These are phyloP conservation scores for Macrolepiota dolichaula DNA, from an alignment of 768 basidiomycete species.

Conservation along the genomic window DNA sequence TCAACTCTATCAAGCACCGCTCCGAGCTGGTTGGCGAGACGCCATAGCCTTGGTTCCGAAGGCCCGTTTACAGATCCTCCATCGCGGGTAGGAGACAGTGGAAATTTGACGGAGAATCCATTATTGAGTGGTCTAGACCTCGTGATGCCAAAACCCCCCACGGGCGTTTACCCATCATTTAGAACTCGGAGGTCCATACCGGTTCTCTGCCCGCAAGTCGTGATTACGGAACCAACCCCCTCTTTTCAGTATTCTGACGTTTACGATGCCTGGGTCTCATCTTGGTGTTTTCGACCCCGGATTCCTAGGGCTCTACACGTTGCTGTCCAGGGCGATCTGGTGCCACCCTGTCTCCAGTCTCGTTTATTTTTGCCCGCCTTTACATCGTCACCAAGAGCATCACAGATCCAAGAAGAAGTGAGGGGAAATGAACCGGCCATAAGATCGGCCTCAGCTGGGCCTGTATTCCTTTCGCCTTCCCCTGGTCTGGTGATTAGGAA, in stretches of 20 bases:
- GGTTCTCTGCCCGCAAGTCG: no score
- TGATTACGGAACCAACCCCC: background rate
- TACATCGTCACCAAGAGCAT: background rate
- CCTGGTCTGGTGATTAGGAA: background rate
- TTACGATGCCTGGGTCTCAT: slow-evolving; percentile 10
- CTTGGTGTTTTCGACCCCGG: slow-evolving; percentile 5
- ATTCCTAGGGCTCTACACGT: background rate
- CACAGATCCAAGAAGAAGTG: background rate
- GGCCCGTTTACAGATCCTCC: background rate
- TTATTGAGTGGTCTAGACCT: background rate
- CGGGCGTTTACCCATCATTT: background rate
- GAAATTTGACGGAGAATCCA: background rate
- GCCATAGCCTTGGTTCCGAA: background rate
- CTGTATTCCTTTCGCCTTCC: background rate
- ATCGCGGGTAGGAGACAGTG: background rate
- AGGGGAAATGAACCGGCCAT: background rate
- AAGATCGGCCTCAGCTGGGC: background rate
- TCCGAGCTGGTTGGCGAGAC: background rate
- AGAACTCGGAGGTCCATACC: no score
- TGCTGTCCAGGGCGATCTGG: background rate
- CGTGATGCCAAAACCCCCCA: background rate
- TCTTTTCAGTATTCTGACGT: background rate
- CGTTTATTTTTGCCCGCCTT: background rate
- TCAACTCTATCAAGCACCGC: background rate
- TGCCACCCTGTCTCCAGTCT: background rate